phyloP scores from a whole-genome alignment of 1,284 basidiomycete genomes.

The Laetiporus sulphureus region DNA sequence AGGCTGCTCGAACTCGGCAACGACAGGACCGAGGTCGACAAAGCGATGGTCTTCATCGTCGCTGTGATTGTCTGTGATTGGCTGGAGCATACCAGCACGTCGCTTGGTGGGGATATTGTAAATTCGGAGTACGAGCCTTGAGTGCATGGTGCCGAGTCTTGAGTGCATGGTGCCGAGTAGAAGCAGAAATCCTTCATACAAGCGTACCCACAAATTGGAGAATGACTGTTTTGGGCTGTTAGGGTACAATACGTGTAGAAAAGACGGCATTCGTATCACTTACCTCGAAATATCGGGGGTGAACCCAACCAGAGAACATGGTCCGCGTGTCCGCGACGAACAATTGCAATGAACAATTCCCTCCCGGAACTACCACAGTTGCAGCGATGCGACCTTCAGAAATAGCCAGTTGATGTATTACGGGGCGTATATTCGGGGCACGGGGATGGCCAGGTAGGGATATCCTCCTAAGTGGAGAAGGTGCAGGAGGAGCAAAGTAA shows the following conservation, averaged over 20 bases:
- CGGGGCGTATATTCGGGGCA: constrained; percentile 14
- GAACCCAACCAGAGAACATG: constrained; percentile 23
- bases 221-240: constrained; percentile 15
- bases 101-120: constrained; percentile 18
- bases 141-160: constrained; percentile 19
- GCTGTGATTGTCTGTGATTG: too few species aligned
- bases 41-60: background rate
- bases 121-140: constrained; percentile 23
- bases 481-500: constrained; percentile 14
- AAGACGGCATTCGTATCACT: constrained; percentile 5
- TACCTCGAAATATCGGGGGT: constrained; percentile 27
- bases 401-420: constrained; percentile 23
- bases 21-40: constrained; percentile 15
- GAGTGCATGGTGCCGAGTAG: constrained; percentile 21
- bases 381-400: constrained; percentile 27
- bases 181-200: constrained; percentile 22
- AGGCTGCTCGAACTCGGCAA: constrained; percentile 16
- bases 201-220: constrained; percentile 22
- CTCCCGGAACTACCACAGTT: constrained; percentile 27
- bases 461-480: constrained; percentile 16
- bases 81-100: too few species aligned
- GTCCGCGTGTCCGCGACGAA: constrained; percentile 29
- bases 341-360: constrained; percentile 29
- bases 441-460: constrained; percentile 16
- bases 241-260: background rate